These are phyloP conservation scores for Lasiosphaeria ovina DNA, from an alignment of 495 filamentous ascomycete species.

Conservation along the genomic window DNA sequence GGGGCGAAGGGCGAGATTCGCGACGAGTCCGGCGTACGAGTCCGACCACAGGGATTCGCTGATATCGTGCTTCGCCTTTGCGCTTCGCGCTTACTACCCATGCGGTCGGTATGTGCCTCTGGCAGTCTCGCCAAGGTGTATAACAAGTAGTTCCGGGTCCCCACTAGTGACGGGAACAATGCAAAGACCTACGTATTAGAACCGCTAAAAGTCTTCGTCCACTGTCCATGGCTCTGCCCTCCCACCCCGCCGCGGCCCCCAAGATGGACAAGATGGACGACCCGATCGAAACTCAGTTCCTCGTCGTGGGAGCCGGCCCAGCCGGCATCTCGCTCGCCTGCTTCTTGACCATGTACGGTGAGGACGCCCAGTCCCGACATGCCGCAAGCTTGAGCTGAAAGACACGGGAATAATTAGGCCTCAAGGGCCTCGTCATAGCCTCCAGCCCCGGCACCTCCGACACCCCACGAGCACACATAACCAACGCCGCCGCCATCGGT, in stretches of 20 bases:
- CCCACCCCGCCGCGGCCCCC: slow-evolving; percentile 38
- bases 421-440: slow-evolving; percentile 46
- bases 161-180: no score
- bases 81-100: no score
- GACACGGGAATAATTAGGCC: slow-evolving; percentile 24
- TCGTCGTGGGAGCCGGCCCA: slow-evolving; percentile 52
- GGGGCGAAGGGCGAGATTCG: no score
- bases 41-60: no score
- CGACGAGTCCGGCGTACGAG: no score
- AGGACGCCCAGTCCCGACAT: not conserved
- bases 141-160: no score
- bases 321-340: slow-evolving; percentile 50
- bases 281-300: slow-evolving; percentile 39
- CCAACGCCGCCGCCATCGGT: slow-evolving; percentile 31
- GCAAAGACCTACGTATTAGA: no score
- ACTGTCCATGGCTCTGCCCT: no score
- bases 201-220: no score
- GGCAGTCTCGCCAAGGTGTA: no score
- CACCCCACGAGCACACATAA: slow-evolving; percentile 51
- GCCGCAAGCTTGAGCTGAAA: not conserved
- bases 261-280: slow-evolving; percentile 31
- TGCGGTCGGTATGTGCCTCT: no score
- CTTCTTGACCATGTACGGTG: slow-evolving; percentile 48
- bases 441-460: slow-evolving; percentile 39
- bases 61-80: no score